Percentiles rank a stretch among this genome's conserved stretches.
These are phyloP conservation scores for Lichtheimia corymbifera DNA, from an alignment of 371 early-diverging fungal genomes.

Conservation along the genomic window DNA sequence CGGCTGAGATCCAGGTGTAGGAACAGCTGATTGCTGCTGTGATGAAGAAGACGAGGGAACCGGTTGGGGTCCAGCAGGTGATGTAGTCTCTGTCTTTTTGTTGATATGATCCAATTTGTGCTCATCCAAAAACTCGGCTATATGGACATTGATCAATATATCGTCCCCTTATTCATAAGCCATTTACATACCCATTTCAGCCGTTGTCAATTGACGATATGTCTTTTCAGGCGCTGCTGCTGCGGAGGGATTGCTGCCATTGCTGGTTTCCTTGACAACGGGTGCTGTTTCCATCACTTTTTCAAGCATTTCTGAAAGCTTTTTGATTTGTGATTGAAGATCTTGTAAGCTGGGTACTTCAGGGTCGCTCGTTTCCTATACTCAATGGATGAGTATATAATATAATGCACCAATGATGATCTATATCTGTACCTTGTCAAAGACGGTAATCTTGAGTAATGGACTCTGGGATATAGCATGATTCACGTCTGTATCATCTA, in stretches of 20 bases:
- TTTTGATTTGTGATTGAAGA: constrained; percentile 3
- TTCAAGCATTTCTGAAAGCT: constrained; percentile 6
- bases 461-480: constrained; percentile 55
- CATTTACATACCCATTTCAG: constrained; percentile 20
- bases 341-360: not conserved
- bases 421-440: constrained; percentile 27
- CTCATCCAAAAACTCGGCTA: constrained; percentile 20
- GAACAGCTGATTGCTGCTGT: constrained; percentile 5
- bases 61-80: not conserved
- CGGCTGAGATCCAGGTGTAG: constrained; percentile 3
- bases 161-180: not conserved
- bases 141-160: not conserved
- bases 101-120: constrained; percentile 2
- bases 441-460: constrained; percentile 52
- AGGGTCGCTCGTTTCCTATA: not conserved
- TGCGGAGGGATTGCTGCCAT: not conserved
- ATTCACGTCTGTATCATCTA: constrained; percentile 57
- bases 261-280: not conserved
- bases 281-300: not conserved
- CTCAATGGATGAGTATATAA: not conserved
- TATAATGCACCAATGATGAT: not conserved
- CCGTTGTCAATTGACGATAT: constrained; percentile 19
- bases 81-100: not conserved
- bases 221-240: constrained; percentile 12
- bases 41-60: constrained; percentile 1